Evolutionary conservation across 2,329 filamentous ascomycete genomes (phyloP), one percentile per base, ranked within the genome.

Genomic region (Fusarium coicis): DNA sequence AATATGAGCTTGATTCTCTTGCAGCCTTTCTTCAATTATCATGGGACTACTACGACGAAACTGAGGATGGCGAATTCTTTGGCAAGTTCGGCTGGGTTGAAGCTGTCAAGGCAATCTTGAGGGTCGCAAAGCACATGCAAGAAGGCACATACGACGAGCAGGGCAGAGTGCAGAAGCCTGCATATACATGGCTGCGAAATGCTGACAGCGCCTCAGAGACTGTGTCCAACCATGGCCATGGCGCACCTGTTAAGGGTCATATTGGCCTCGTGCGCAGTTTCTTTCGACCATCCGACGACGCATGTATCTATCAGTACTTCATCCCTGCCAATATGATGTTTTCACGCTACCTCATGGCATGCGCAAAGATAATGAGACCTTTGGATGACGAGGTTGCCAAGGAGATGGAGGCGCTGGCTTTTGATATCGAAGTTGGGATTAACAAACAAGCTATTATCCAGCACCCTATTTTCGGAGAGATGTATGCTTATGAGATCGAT

Each of bases 311-410:
- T 68, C 94, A 96, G 79, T 96, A 95, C 81, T 91, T 97, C 76
- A 93, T 98, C 76, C 96, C 96, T 0, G 91, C 93, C 37, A 98
- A 98, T 80, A 94, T 94, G 92, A 93, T 94, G 92, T 91, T 94
- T 73, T 86, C 91, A 37, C 83, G 87, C 28, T 93, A 90, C 75
- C 86, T 95, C 7, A 82, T 83, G 16, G 83, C 85, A 1, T 80
- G 86, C 76, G 77, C 85, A 78, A 65, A 81, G 72, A 84, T 88
- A 66, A 86, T 87, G 81, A 79, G 82, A 30, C 73, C 74, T 11
- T 79, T 88, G 9, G 83, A 85, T 12, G 0, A 84, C 89, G 60
- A 87, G 79, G 83, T 93, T 2, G 87, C 89, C 0, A 79, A 81
- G 7, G 80, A 86, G 65, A 93, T 94, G 92, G 82, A 81, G 18